Evolutionary conservation across 1,284 basidiomycete genomes (phyloP).

Genomic region (Sanguinoderma infundibulare): DNA sequence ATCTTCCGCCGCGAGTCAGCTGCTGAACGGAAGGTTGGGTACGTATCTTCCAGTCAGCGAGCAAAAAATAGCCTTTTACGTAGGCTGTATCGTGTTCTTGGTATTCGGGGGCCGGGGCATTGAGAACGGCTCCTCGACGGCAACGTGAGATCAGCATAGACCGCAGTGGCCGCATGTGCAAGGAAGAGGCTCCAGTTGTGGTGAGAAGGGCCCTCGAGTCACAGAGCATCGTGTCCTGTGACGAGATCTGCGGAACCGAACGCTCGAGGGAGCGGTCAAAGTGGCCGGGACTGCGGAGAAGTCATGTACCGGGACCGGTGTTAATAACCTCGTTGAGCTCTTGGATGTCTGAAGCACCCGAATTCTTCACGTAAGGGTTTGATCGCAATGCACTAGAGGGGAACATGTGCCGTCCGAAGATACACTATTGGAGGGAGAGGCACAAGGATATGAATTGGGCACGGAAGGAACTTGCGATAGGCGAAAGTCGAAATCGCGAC

Average conservation of each 20-base stretch:
- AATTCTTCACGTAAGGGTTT: not conserved
- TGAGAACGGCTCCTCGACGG: not conserved
- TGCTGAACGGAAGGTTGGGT: too few species aligned
- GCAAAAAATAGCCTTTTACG: not conserved
- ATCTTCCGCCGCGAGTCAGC: slow-evolving; percentile 20
- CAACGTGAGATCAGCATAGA: not conserved
- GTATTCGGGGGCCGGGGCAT: too few species aligned
- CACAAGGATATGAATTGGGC: slow-evolving; percentile 11
- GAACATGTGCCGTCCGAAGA: not conserved
- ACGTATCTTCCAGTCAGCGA: too few species aligned
- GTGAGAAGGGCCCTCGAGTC: too few species aligned
- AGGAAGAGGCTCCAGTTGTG: not conserved
- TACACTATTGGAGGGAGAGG: not conserved
- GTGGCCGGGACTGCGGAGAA: not conserved
- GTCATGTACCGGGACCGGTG: not conserved
- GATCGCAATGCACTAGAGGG: not conserved
- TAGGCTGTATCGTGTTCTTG: not conserved
- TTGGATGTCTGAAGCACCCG: not conserved
- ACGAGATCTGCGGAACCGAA: not conserved
- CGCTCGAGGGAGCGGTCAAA: too few species aligned
- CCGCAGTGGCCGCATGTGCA: not conserved
- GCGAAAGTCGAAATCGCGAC: slow-evolving; percentile 5
- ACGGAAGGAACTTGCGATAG: slow-evolving; percentile 10
- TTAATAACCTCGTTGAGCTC: not conserved
- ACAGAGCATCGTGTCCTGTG: not conserved